Evolutionary conservation across 306 rosid species (phyloP).

Genomic region (Begonia loranthoides): DNA sequence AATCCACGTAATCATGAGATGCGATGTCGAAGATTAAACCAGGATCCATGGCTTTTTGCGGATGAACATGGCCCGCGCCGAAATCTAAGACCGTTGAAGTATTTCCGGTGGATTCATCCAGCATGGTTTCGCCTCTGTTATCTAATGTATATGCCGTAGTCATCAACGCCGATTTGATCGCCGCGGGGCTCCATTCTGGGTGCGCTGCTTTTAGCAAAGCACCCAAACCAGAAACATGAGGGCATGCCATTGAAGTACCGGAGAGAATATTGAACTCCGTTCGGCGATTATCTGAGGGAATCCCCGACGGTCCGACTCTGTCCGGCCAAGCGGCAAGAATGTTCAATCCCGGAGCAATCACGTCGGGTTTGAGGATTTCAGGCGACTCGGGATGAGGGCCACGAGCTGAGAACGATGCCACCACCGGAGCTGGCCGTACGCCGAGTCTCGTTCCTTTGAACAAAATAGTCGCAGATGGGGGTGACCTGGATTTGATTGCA

Average conservation of each 20-base stretch:
- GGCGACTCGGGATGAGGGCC: conserved; percentile 85
- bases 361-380: conserved; percentile 76
- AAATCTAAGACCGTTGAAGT: conserved; percentile 55
- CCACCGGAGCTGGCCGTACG: conserved; percentile 75
- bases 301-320: conserved; percentile 65
- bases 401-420: conserved; percentile 80
- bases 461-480: conserved; percentile 38
- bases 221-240: conserved; percentile 79
- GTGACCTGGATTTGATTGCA: conserved; percentile 16
- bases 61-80: conserved; percentile 86
- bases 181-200: conserved; percentile 87
- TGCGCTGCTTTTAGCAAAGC: conserved; percentile 86
- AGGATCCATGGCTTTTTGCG: conserved; percentile 73
- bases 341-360: conserved; percentile 80
- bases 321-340: conserved; percentile 97
- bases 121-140: conserved; percentile 45
- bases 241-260: conserved; percentile 94
- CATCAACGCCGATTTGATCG: conserved; percentile 73
- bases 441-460: conserved; percentile 73
- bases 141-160: conserved; percentile 74
- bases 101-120: conserved; percentile 78
- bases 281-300: conserved; percentile 42
- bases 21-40: conserved; percentile 57
- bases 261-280: conserved; percentile 81
- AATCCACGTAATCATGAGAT: conserved; percentile 53